Evolutionary conservation across 1,139 yeast species (phyloP).

Genomic region (Blastobotrys capitulatus): DNA sequence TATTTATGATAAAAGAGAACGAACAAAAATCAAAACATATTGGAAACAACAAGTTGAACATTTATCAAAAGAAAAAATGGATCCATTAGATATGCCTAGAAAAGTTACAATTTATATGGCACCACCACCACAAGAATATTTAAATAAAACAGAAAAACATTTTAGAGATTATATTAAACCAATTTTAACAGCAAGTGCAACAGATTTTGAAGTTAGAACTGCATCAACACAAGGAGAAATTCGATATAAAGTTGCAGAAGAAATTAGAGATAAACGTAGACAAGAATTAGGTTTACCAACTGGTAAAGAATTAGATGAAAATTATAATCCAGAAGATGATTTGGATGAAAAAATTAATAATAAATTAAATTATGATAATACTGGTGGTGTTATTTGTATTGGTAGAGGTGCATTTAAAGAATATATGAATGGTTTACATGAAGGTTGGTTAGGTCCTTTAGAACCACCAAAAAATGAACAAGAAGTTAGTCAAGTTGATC

Average conservation of each 20-base stretch:
- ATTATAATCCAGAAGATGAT: conserved; percentile 26
- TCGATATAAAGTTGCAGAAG: conserved; percentile 73
- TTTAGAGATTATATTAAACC: conserved; percentile 86
- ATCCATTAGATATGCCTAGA: conserved; percentile 56
- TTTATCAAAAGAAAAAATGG: conserved; percentile 42
- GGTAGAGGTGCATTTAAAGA: conserved; percentile 98
- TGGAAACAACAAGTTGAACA: conserved; percentile 61
- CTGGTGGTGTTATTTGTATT: conserved; percentile 86
- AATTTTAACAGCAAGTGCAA: conserved; percentile 73
- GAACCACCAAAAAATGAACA: conserved; percentile 34
- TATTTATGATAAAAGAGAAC: conserved; percentile 72
- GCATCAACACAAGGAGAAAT: conserved; percentile 84
- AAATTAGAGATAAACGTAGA: conserved; percentile 64
- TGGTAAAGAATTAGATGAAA: conserved; percentile 14
- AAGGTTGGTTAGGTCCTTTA: conserved; percentile 90
- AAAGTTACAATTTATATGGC: conserved; percentile 79
- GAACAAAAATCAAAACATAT: conserved; percentile 54
- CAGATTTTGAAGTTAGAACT: conserved; percentile 74
- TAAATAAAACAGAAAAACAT: conserved; percentile 67
- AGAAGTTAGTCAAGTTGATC: not conserved
- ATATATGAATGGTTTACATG: conserved; percentile 84
- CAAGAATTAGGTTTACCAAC: conserved; percentile 29
- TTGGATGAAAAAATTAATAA: conserved; percentile 27
- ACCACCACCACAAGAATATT: conserved; percentile 92
- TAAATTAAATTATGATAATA: conserved; percentile 27